These are phyloP conservation scores for Aquilaria yunnanensis DNA, from an alignment of 345 rosid species.

Conservation along the genomic window DNA sequence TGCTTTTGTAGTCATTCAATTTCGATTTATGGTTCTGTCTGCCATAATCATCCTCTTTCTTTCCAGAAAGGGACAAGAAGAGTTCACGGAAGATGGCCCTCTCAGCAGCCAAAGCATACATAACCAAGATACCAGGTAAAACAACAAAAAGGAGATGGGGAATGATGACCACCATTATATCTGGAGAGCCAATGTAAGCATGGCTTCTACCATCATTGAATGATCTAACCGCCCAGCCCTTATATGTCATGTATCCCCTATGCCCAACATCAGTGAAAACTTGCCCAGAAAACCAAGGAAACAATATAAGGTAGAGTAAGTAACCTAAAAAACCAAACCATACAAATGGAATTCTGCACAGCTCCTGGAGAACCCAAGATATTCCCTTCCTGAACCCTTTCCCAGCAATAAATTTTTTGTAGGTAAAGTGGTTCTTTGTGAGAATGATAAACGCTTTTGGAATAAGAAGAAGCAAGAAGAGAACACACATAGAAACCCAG, in stretches of 20 bases:
- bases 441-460: slow-evolving; percentile 48
- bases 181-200: slow-evolving; percentile 64
- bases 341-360: slow-evolving; percentile 50
- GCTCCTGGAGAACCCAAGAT: slow-evolving; percentile 66
- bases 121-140: slow-evolving; percentile 48
- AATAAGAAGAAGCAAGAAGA: slow-evolving; percentile 43
- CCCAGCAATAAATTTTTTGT: slow-evolving; percentile 35
- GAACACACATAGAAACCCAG: slow-evolving; percentile 42
- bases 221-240: slow-evolving; percentile 71
- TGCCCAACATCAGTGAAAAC: slow-evolving; percentile 49
- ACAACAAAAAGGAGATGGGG: slow-evolving; percentile 73
- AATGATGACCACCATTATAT: slow-evolving; percentile 77
- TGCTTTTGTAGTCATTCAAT: slow-evolving; percentile 14
- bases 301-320: slow-evolving; percentile 52
- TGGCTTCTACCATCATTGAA: slow-evolving; percentile 24
- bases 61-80: slow-evolving; percentile 38
- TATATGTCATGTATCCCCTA: slow-evolving; percentile 72
- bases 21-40: slow-evolving; percentile 25
- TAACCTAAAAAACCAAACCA: slow-evolving; percentile 69
- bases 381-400: slow-evolving; percentile 41
- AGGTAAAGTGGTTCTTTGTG: slow-evolving; percentile 49
- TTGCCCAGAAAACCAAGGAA: slow-evolving; percentile 74
- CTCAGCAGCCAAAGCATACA: slow-evolving; percentile 66
- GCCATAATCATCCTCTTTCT: slow-evolving; percentile 68
- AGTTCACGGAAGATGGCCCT: slow-evolving; percentile 48